A percentile compares a stretch with the other conserved stretches of the same genome.
Conservation (phyloP, 495 filamentous ascomycete species). For the Aspergillus sclerotioniger region DNA sequence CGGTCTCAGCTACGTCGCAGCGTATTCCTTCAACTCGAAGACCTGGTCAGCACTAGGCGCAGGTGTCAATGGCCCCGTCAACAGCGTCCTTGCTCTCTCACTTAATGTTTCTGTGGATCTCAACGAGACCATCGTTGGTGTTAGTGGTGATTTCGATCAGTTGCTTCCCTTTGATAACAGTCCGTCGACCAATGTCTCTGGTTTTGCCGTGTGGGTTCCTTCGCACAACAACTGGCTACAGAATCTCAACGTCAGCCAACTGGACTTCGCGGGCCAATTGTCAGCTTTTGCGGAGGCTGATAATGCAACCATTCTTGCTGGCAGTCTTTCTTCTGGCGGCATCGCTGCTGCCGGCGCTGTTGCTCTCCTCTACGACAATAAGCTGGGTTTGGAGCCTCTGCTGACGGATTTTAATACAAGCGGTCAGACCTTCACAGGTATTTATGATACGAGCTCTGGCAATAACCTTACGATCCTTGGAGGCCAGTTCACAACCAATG, state of each 20-base stretch:
- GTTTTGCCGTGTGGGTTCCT: slow-evolving; percentile 94
- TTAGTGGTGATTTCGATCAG: slow-evolving; percentile 78
- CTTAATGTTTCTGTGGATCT: slow-evolving; percentile 72
- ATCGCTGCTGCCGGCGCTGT: slow-evolving; percentile 68
- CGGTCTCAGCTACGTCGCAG: slow-evolving; percentile 70
- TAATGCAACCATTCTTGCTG: slow-evolving; percentile 67
- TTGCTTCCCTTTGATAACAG: slow-evolving; percentile 65
- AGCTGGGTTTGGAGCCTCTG: slow-evolving; percentile 51
- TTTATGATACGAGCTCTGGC: slow-evolving; percentile 65
- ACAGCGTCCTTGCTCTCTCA: slow-evolving; percentile 67
- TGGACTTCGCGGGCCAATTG: slow-evolving; percentile 67
- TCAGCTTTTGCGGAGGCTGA: slow-evolving; percentile 64
- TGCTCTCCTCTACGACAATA: slow-evolving; percentile 51
- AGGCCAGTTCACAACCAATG: slow-evolving; percentile 77
- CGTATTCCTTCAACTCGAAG: slow-evolving; percentile 66
- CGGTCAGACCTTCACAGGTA: slow-evolving; percentile 69
- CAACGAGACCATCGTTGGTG: slow-evolving; percentile 69
- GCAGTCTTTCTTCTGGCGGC: slow-evolving; percentile 69
- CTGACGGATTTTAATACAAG: slow-evolving; percentile 60
- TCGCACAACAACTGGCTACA: slow-evolving; percentile 85
- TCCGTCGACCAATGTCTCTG: slow-evolving; percentile 56
- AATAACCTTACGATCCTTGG: slow-evolving; percentile 85
- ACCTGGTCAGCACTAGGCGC: slow-evolving; percentile 78
- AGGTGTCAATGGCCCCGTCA: slow-evolving; percentile 80
- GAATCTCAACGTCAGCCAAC: slow-evolving; percentile 66